Evolutionary conservation across 2,329 filamentous ascomycete genomes (phyloP).

Genomic region (Colletotrichum sp.): DNA sequence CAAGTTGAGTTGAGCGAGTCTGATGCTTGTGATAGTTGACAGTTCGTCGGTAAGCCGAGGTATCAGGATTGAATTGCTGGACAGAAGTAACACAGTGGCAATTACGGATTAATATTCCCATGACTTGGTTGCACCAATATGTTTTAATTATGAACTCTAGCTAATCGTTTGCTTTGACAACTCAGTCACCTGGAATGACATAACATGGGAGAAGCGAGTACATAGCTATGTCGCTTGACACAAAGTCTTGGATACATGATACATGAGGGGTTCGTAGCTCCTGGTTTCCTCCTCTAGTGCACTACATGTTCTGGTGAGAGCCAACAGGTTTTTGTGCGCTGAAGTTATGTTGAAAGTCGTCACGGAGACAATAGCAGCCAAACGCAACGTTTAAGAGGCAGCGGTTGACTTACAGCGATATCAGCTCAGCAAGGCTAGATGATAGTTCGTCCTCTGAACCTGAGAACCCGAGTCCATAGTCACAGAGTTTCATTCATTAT

Average conservation of each 20-base stretch:
- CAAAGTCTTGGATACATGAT: not conserved
- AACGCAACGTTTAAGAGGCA: not conserved
- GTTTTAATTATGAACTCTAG: not conserved
- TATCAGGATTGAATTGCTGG: not conserved
- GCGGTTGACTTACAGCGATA: not conserved
- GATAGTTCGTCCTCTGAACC: not conserved
- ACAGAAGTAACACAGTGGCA: not conserved
- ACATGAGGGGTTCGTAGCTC: not conserved
- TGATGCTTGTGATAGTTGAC: fast-evolving
- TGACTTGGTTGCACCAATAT: not conserved
- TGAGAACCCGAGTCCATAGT: not conserved
- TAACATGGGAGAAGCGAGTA: not conserved
- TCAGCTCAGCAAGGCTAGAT: not conserved
- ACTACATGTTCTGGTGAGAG: not conserved
- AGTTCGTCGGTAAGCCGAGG: not conserved
- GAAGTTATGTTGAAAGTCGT: not conserved
- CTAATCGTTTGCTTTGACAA: fast-evolving
- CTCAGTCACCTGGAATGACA: too few species aligned
- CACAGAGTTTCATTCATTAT: not conserved
- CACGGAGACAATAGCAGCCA: too few species aligned
- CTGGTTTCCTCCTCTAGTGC: not conserved
- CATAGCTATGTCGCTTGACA: not conserved
- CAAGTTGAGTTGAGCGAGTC: not conserved
- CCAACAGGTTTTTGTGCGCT: fast-evolving
- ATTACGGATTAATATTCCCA: not conserved